Base-by-base conservation (phyloP, 768 basidiomycete genomes). In the Rhodotorula graminis region DNA sequence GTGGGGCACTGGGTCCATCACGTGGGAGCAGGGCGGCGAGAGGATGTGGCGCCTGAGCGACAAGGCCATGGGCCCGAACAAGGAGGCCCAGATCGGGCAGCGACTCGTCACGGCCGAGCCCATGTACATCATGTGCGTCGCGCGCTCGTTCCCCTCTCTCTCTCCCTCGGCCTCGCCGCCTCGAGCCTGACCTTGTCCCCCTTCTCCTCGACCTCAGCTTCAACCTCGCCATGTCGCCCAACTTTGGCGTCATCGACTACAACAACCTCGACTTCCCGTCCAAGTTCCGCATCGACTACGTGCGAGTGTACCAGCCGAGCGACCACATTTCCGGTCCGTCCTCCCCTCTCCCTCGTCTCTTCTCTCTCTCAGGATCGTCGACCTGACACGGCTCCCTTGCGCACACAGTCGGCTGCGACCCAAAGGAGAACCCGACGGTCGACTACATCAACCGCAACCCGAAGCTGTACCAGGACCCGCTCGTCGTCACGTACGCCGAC, bases 51-150 rank as follows among this genome's bases (percentile, higher is more conserved):
- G 84, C 33, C 80, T 90, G 53, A 87, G 85, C 21, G 81, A 90
- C 1, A 84, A 81, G 3, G 83, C 90, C 4, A 81, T 93, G 29
- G 90, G 87, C 5, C 82, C 92, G 1, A 88, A 92, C 81, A 40
- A 85, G 0, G 79, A 75, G 9, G 82, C 86, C 0, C 70, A 87
- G 63, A 84, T 98, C 62, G 83, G 85, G 52, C 83, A 85, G 76
- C 84, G 94, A 37, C 77, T 92, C 21, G 87, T 87, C 65, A 84
- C 91, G 9, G 92, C 94, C 79, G 95, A 99, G 80, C 95, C 96
- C 2, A 89, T 97, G 93, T 90, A 88, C 79, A 83, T 93, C 66
- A 87, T 37, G 37, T 37, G 37, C 37, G 37, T 94, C 50, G 76
- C 73, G 27, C 14, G 37, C 52, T 18, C 37, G 21, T 19, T 18